A percentile compares a stretch with the other conserved stretches of the same genome.
phyloP scores from a whole-genome alignment of 805 yeast genomes.

The Ogataea ramenticola region DNA sequence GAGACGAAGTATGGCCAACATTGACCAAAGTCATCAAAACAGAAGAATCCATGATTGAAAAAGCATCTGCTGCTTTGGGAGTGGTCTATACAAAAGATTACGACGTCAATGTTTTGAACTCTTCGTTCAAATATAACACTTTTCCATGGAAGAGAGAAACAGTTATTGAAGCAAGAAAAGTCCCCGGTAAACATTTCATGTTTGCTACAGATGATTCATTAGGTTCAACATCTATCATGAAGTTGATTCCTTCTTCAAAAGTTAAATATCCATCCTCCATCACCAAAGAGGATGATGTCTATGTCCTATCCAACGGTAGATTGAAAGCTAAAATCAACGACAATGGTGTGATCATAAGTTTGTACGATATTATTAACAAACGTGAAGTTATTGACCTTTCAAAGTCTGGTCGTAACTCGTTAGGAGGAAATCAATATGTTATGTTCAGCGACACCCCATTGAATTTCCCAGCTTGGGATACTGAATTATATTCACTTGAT shows the following conservation, averaged over 20 bases:
- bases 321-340: slow-evolving; percentile 47
- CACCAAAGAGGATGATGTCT: slow-evolving; percentile 30
- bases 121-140: slow-evolving; percentile 36
- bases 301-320: slow-evolving; percentile 52
- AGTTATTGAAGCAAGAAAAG: slow-evolving; percentile 31
- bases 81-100: slow-evolving; percentile 6
- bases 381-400: slow-evolving; percentile 63
- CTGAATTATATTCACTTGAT: slow-evolving; percentile 81
- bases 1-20: slow-evolving; percentile 80
- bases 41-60: slow-evolving; percentile 44
- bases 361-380: slow-evolving; percentile 49
- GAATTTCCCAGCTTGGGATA: slow-evolving; percentile 96
- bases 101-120: slow-evolving; percentile 2
- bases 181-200: slow-evolving; percentile 6
- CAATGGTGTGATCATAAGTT: slow-evolving; percentile 51
- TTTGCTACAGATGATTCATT: slow-evolving; percentile 1
- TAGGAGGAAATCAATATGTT: slow-evolving; percentile 76
- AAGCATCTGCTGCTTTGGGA: slow-evolving; percentile 41
- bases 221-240: slow-evolving; percentile 12
- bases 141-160: slow-evolving; percentile 53
- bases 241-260: slow-evolving; percentile 10
- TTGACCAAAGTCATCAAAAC: slow-evolving; percentile 47
- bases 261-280: slow-evolving; percentile 45
- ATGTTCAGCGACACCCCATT: slow-evolving; percentile 87
- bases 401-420: slow-evolving; percentile 45